Evolutionary conservation across 108 stramenopile genomes (phyloP), one percentile per base, ranked within the genome.

Genomic region (Cyclotella sp.): DNA sequence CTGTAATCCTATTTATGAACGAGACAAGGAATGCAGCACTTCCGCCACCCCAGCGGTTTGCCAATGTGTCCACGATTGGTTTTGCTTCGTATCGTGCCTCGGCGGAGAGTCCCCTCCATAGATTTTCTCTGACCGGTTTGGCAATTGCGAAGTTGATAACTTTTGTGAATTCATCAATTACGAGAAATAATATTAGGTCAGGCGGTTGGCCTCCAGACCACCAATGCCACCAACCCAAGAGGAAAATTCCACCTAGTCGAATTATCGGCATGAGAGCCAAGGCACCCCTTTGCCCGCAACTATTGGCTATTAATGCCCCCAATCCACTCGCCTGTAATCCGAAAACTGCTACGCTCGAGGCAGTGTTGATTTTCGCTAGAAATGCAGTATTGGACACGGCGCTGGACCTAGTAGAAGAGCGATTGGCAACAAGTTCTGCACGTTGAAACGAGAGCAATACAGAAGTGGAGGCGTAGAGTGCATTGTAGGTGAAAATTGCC

Each of bases 401-500:
- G 40, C 69, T 83, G 22, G 78, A 24, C 24, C 72, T 77, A 64
- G 67, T 83, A 26, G 84, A 82, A 16, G 81, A 82, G 62, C 86
- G 64, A 78, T 91, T 91, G 40, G 87, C 91, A 30, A 96, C 93
- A 30, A 96, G 78, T 63, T 84, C 92, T 19, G 95, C 95, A 42
- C 95, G 77, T 84, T 94, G 92, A 68, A 96, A 96, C 53, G 91
- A 92, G 10, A 96, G 82, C 55, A 96, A 69, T 30, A 90, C 89
- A 6, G 85, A 90, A 16, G 93, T 92, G 21, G 89, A 87, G 46
- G 95, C 91, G 72, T 85, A 94, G 14, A 96, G 83, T 9, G 95
- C 95, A 84, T 96, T 96, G 85, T 96, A 96, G 29, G 93, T 96
- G 68, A 96, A 96, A 55, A 94, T 96, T 51, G 93, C 80, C 91